phyloP scores from a whole-genome alignment of 805 yeast species.

The Candida fluviatilis region DNA sequence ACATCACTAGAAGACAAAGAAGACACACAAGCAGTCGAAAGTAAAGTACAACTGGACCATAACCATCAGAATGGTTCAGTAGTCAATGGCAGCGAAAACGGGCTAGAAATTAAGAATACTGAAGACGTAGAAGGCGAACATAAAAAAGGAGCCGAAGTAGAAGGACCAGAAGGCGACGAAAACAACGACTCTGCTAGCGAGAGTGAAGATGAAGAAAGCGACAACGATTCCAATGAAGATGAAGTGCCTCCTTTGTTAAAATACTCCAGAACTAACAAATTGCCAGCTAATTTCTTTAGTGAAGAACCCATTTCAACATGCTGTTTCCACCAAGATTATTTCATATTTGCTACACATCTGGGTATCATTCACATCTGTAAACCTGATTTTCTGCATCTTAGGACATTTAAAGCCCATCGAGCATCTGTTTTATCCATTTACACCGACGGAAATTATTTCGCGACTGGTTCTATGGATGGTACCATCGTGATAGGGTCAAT shows the following conservation, averaged over 20 bases:
- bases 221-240: constrained; percentile 11
- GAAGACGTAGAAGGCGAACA: no score
- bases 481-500: constrained; percentile 80
- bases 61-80: no score
- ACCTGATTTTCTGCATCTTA: constrained; percentile 54
- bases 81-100: no score
- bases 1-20: no score
- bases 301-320: constrained; percentile 78
- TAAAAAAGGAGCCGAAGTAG: no score
- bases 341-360: constrained; percentile 85
- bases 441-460: constrained; percentile 70
- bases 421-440: constrained; percentile 76
- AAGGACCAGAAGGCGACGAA: constrained; percentile 5
- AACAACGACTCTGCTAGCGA: no score
- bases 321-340: constrained; percentile 52
- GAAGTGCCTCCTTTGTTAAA: constrained; percentile 68
- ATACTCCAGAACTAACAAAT: constrained; percentile 62
- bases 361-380: constrained; percentile 71
- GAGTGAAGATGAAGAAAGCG: constrained; percentile 6
- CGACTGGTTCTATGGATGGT: constrained; percentile 93
- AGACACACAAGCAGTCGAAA: no score
- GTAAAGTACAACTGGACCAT: no score
- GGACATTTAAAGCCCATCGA: constrained; percentile 79
- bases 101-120: no score
- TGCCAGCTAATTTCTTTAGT: constrained; percentile 68